Base-by-base conservation (phyloP, 768 basidiomycete genomes). In the Phlebiopsis flavidoalba region DNA sequence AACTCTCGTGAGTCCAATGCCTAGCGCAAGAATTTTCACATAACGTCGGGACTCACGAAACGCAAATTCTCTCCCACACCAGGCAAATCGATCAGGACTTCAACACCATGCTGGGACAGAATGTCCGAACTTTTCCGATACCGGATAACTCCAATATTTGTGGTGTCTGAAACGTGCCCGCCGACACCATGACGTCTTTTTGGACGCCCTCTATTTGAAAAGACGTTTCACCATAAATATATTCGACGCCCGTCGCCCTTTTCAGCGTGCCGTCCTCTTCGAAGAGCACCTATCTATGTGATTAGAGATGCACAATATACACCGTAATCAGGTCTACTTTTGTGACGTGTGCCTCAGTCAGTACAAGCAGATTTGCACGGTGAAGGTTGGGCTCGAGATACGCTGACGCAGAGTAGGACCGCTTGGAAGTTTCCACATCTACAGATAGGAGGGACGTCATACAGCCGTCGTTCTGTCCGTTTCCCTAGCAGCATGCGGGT, bases 31-130 rank as follows among this genome's bases (percentile, higher is more conserved):
- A 37, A 36, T 19, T 33, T 31, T 5, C 31, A 36, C 8, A 14
- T 14, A 35, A 17, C 3, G 1, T 7, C 1, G n/a, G 3, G 83
- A 82, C 64, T 84, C n/a, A n/a, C n/a, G n/a, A n/a, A 83, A 67
- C 84, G 83, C 24, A 85, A 75, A 66, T 86, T 84, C 69, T 75
- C 77, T 6, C 83, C 83, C 5, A 85, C 82, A 5, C 76, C 77
- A 62, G 76, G 76, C 31, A 83, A 71, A 58, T 82, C 70, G 45
- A 83, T 71, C n/a, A 73, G 69, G 3, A 79, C 76, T 12, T 64
- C 67, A 66, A 86, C 82, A 0, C 79, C 81, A 21, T 85, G 72
- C 1, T 77, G 71, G 0, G 65, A 66, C 0, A 86, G 78, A 21
- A 80, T 47, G 10, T 68, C 67, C 0, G 79, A 70, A 66, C n/a